Conservation (phyloP, 371 early-diverging fungal species). For the Mucor saturninus region DNA sequence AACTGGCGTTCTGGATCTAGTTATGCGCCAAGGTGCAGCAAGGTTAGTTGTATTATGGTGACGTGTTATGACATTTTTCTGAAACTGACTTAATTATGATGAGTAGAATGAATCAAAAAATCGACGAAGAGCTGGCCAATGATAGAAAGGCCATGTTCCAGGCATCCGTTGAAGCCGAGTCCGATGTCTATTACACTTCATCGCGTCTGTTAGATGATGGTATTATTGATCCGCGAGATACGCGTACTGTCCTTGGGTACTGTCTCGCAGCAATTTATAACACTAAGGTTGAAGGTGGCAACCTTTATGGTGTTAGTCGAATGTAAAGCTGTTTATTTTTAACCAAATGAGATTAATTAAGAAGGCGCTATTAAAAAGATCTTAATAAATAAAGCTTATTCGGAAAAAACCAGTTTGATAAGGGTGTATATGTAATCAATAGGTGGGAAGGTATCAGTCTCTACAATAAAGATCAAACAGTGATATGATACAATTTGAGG, state of each 20-base stretch:
- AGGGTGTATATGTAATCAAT: no score
- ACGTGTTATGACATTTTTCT: background rate
- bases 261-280: constrained; percentile 68
- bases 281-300: constrained; percentile 65
- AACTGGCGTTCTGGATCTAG: constrained; percentile 74
- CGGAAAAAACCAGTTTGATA: no score
- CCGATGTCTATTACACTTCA: constrained; percentile 76
- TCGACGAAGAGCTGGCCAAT: constrained; percentile 66
- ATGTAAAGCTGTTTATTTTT: constrained; percentile 49
- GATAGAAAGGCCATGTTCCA: constrained; percentile 66
- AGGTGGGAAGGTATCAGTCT: no score
- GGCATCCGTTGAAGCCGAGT: constrained; percentile 68
- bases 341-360: no score
- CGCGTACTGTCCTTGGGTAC: constrained; percentile 65
- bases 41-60: constrained; percentile 39
- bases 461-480: no score
- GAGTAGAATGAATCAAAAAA: constrained; percentile 46
- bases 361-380: no score
- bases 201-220: constrained; percentile 73
- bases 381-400: no score
- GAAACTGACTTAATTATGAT: background rate
- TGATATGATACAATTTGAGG: no score
- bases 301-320: constrained; percentile 72
- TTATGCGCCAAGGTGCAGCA: constrained; percentile 70
- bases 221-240: constrained; percentile 73